Conservation (phyloP, 169 alveolate species). For the Plasmodium gallinaceum region DNA sequence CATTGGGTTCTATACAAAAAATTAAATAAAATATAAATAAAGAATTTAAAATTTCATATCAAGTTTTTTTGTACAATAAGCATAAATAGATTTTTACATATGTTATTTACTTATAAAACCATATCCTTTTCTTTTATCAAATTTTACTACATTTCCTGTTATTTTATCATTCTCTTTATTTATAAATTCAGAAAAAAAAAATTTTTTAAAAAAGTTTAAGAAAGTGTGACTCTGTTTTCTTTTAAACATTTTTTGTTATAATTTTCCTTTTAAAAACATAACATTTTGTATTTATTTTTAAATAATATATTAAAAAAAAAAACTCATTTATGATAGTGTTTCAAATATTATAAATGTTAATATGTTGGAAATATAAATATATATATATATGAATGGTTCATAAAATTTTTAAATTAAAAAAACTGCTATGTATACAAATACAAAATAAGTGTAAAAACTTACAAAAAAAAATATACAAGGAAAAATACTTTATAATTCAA, state of each 20-base stretch:
- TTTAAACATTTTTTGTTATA: slow-evolving; percentile 8
- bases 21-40: background rate
- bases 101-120: slow-evolving; percentile 49
- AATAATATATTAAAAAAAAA: slow-evolving; percentile 6
- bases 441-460: too few relatives aligned
- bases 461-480: too few relatives aligned
- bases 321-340: background rate
- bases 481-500: too few relatives aligned
- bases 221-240: slow-evolving; percentile 1
- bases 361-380: background rate
- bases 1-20: slow-evolving; percentile 51
- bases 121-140: slow-evolving; percentile 56
- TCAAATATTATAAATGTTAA: too few relatives aligned
- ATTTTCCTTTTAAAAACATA: background rate
- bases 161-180: slow-evolving; percentile 28
- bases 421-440: too few relatives aligned
- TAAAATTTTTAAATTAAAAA: too few relatives aligned
- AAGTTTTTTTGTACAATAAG: background rate
- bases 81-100: background rate
- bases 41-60: background rate
- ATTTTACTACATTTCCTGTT: slow-evolving; percentile 43
- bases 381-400: background rate
- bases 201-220: background rate
- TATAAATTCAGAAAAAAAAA: slow-evolving; percentile 13
- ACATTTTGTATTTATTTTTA: background rate